Evolutionary conservation across 2,329 filamentous ascomycete genomes (phyloP).

Genomic region (Diaporthe capsici): DNA sequence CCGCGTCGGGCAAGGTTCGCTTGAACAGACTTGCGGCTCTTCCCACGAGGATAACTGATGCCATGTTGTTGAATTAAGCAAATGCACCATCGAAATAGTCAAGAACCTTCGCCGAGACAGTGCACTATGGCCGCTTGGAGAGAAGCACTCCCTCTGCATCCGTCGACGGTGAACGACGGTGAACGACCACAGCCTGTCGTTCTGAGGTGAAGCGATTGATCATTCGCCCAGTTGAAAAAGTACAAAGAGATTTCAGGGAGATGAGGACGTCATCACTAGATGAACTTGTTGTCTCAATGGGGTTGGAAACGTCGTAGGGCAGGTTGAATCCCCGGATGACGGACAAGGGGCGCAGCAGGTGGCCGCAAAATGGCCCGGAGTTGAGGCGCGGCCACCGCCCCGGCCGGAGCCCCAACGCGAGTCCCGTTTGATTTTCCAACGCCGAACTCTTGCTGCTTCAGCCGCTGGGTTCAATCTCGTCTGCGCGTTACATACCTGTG

Average conservation of each 20-base stretch:
- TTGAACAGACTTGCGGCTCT: not conserved
- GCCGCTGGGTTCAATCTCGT: not conserved
- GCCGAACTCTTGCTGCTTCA: constrained; percentile 28
- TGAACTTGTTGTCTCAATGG: not conserved
- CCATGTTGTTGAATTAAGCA: not conserved
- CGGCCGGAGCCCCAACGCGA: constrained; percentile 17
- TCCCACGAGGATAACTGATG: not conserved
- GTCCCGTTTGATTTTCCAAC: constrained; percentile 22
- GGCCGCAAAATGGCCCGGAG: constrained; percentile 20
- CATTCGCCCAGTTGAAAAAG: not conserved
- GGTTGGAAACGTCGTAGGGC: not conserved
- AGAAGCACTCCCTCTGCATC: not conserved
- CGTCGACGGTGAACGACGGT: not conserved
- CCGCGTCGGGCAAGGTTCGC: no score
- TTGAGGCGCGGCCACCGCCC: constrained; percentile 5
- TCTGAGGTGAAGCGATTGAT: not conserved
- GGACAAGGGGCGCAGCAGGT: constrained; percentile 1
- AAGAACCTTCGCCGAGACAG: not conserved
- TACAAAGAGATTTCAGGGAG: not conserved
- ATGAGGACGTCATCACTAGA: constrained; percentile 23
- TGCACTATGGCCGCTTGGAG: not conserved
- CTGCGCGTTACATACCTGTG: constrained; percentile 17
- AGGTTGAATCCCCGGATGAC: not conserved
- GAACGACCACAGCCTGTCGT: not conserved
- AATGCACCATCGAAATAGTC: not conserved